phyloP scores from a whole-genome alignment of 2,329 filamentous ascomycete genomes.

The Penicillium olsonii region DNA sequence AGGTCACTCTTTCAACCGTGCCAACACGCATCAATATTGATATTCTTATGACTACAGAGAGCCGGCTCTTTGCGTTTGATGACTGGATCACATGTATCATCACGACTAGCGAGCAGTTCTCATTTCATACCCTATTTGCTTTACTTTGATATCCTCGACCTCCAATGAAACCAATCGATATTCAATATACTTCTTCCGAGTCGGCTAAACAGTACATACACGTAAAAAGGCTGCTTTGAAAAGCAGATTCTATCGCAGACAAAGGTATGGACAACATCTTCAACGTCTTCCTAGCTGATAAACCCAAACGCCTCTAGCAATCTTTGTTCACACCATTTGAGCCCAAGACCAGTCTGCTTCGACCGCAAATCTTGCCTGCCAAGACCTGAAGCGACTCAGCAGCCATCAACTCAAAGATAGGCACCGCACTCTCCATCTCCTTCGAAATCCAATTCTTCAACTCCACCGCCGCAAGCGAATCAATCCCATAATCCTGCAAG shows the following conservation, averaged over 20 bases:
- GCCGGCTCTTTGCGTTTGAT: conserved; percentile 31
- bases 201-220: too few species aligned
- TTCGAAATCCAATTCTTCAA: conserved; percentile 6
- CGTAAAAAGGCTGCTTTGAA: too few species aligned
- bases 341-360: background rate
- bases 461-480: conserved; percentile 1
- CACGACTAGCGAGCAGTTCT: conserved; percentile 18
- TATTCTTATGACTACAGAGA: conserved; percentile 23
- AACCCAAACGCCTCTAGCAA: too few species aligned
- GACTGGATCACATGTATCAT: conserved; percentile 20
- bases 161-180: conserved; percentile 1
- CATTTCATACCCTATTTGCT: conserved; percentile 15
- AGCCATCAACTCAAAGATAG: background rate
- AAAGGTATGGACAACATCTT: too few species aligned
- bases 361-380: background rate
- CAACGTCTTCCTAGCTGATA: too few species aligned
- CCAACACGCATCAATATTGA: conserved; percentile 25
- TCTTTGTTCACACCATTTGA: background rate
- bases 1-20: conserved; percentile 25
- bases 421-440: conserved; percentile 1
- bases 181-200: too few species aligned
- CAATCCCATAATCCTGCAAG: background rate
- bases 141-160: conserved; percentile 6
- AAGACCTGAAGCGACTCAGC: background rate
- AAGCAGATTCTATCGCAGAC: too few species aligned